Conservation (phyloP, 2,329 filamentous ascomycete genomes). For the Dactylellina haptotyla region DNA sequence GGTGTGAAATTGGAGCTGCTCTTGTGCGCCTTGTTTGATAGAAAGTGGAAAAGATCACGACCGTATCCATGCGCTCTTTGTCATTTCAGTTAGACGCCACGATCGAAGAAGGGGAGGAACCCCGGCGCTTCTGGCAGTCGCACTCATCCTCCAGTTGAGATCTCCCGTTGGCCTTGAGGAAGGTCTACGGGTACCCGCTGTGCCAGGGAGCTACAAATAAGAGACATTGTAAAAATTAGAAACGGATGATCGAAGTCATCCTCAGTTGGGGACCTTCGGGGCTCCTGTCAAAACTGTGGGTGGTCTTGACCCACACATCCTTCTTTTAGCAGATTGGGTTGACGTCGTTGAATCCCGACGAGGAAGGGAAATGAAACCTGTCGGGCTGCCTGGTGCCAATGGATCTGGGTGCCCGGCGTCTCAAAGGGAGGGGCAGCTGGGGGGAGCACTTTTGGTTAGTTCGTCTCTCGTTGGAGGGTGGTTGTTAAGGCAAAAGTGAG, state of each 20-base stretch:
- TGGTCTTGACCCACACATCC: conserved; percentile 49
- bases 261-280: conserved; percentile 21
- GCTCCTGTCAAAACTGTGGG: conserved; percentile 43
- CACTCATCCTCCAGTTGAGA: background rate
- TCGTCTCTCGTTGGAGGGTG: background rate
- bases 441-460: background rate
- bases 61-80: conserved; percentile 22
- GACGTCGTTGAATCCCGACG: conserved; percentile 53
- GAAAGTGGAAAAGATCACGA: conserved; percentile 7
- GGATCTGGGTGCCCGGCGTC: conserved; percentile 35
- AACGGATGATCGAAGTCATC: conserved; percentile 42
- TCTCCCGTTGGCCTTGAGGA: conserved; percentile 7
- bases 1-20: too few species aligned
- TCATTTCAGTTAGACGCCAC: conserved; percentile 41
- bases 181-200: background rate
- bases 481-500: conserved; percentile 37
- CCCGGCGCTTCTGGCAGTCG: conserved; percentile 30
- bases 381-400: conserved; percentile 49
- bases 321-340: conserved; percentile 27
- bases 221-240: conserved; percentile 39
- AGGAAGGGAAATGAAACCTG: conserved; percentile 52
- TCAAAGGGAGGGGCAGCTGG: conserved; percentile 9
- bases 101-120: conserved; percentile 21
- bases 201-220: conserved; percentile 6
- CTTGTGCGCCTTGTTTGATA: too few species aligned